A percentile compares a stretch with the other conserved stretches of the same genome.
These are phyloP conservation scores for Tuber umbilicatum DNA, from an alignment of 495 filamentous ascomycete species.

Conservation along the genomic window DNA sequence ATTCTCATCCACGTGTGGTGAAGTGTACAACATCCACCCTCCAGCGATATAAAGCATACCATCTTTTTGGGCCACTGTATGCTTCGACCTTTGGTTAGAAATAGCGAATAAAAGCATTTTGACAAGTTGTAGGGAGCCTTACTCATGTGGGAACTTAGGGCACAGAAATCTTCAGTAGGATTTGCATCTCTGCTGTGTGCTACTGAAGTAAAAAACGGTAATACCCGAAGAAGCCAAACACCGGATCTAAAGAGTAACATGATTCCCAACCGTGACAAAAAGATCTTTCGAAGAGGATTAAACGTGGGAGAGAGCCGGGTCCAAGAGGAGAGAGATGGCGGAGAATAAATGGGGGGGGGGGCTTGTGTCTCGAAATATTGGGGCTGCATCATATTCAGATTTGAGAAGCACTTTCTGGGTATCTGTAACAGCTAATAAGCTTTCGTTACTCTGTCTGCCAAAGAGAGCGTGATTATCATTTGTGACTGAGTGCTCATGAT, in stretches of 20 bases:
- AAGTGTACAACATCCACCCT: not conserved
- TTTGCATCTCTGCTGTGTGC: not conserved
- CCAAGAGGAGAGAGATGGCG: too few species aligned
- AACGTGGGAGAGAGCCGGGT: not conserved
- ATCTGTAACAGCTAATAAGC: too few species aligned
- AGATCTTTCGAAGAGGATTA: not conserved
- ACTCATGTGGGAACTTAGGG: not conserved
- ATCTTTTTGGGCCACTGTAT: constrained; percentile 4
- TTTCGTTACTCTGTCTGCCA: too few species aligned
- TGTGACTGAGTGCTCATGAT: too few species aligned
- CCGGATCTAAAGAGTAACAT: not conserved
- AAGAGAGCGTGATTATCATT: too few species aligned
- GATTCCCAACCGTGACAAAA: not conserved
- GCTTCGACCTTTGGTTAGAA: not conserved
- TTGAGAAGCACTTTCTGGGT: too few species aligned
- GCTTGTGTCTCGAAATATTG: too few species aligned
- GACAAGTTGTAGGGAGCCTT: not conserved
- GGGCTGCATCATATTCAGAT: too few species aligned
- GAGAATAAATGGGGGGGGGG: too few species aligned
- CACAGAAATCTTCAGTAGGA: not conserved
- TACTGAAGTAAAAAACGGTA: not conserved
- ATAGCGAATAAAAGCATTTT: not conserved
- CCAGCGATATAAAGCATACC: constrained; percentile 7
- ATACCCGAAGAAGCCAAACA: not conserved
- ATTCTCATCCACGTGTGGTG: not conserved